Evolutionary conservation across 116 monocot species (phyloP).

Genomic region (Zostera marina): DNA sequence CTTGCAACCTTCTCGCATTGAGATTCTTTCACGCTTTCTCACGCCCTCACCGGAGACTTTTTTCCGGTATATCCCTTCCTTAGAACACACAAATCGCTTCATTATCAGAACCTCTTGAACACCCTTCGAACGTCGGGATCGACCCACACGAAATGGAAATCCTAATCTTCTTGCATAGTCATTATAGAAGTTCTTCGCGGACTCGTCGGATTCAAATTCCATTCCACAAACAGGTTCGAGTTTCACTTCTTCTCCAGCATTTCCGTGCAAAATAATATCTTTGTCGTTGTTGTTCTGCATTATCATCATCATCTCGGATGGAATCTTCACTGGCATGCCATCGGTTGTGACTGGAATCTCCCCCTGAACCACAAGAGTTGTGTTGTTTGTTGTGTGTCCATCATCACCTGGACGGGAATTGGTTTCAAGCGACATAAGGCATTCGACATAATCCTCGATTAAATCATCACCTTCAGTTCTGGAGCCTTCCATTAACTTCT

Average conservation of each 20-base stretch:
- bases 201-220: slow-evolving; percentile 88
- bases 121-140: slow-evolving; percentile 93
- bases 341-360: slow-evolving; percentile 1
- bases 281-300: slow-evolving; percentile 12
- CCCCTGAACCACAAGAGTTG: slow-evolving; percentile 8
- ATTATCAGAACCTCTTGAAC: slow-evolving; percentile 76
- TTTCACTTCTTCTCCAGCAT: slow-evolving; percentile 15
- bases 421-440: slow-evolving; percentile 84
- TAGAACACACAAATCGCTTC: slow-evolving; percentile 97
- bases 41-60: slow-evolving; percentile 51
- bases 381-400: slow-evolving; percentile 2
- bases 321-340: slow-evolving; percentile 8
- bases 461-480: slow-evolving; percentile 39
- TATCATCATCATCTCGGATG: slow-evolving; percentile 11
- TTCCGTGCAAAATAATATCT: slow-evolving; percentile 12
- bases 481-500: slow-evolving; percentile 26
- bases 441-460: slow-evolving; percentile 80
- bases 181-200: slow-evolving; percentile 90
- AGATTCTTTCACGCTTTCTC: slow-evolving; percentile 77
- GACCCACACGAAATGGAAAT: slow-evolving; percentile 86
- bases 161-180: slow-evolving; percentile 83
- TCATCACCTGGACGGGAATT: slow-evolving; percentile 30
- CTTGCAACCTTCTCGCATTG: slow-evolving; percentile 92
- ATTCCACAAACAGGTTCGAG: slow-evolving; percentile 64
- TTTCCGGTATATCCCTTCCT: slow-evolving; percentile 83